These are phyloP conservation scores for Lactarius trivialis DNA, from an alignment of 768 basidiomycete species.

Conservation along the genomic window DNA sequence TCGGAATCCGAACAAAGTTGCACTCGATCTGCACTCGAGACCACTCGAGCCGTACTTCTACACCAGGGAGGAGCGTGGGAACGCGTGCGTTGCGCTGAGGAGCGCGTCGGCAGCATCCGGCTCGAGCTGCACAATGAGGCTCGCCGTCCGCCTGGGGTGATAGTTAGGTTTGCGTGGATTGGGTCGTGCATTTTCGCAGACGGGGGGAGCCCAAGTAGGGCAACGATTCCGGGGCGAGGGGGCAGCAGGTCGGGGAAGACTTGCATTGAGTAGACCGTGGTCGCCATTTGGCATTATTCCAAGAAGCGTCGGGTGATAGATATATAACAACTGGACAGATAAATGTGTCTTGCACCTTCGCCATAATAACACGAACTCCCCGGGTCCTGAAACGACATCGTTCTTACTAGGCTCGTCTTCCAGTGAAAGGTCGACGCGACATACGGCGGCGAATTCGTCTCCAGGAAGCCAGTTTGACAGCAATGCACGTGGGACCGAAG, in stretches of 20 bases:
- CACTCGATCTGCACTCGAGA: conserved; percentile 68
- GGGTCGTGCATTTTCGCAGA: conserved; percentile 59
- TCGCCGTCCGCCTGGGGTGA: conserved; percentile 56
- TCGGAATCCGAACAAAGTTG: conserved; percentile 57
- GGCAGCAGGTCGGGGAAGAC: conserved; percentile 57
- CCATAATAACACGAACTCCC: conserved; percentile 59
- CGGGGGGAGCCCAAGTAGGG: conserved; percentile 57
- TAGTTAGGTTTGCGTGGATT: conserved; percentile 47
- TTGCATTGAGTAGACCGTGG: conserved; percentile 41
- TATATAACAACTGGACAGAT: conserved; percentile 3
- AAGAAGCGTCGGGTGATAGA: neutral
- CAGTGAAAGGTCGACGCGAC: conserved; percentile 43
- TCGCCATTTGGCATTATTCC: conserved; percentile 45
- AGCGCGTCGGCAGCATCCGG: conserved; percentile 64
- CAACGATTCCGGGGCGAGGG: conserved; percentile 57
- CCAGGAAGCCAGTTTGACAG: conserved; percentile 53
- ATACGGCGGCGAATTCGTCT: conserved; percentile 56
- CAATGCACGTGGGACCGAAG: neutral
- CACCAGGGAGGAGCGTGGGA: conserved; percentile 67
- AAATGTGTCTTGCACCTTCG: conserved; percentile 40
- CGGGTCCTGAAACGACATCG: conserved; percentile 42
- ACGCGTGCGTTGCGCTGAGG: conserved; percentile 61
- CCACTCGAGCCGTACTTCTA: conserved; percentile 62
- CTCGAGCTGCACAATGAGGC: conserved; percentile 67
- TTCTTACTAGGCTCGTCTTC: conserved; percentile 35